Base-by-base conservation (phyloP, 2,329 filamentous ascomycete genomes). In the Aureobasidium mangrovei region DNA sequence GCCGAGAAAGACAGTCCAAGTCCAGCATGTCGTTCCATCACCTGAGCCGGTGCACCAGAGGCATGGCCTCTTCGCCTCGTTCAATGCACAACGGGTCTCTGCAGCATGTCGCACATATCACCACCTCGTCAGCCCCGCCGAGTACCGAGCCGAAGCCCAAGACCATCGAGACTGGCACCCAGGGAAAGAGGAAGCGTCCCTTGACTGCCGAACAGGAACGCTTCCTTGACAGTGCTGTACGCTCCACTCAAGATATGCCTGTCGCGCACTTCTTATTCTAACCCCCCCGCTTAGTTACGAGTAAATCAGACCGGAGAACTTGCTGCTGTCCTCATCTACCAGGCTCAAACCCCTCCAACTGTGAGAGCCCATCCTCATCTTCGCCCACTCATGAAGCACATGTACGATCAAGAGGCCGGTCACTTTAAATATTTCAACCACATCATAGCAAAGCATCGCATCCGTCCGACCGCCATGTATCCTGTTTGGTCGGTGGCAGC, bases 271-370 rank as follows among this genome's bases (percentile, higher is more conserved):
- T 58, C 28, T 35, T 33, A 46, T 32, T 38, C 41, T 56, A 38
- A 43, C 55, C 12, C 26, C 26, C 43, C 4, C 31, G 4, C 48
- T 8, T 62, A 85, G 82, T 83, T 97, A 31, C 89, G 93, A 58
- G 93, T 98, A 55, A 97, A 98, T 71, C 93, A 98, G 73, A 90
- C 93, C 27, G 93, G 93, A 66, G 93, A 98, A 72, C 82, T 98
- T n/a, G 93, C 93, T 53, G 93, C 93, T 31, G 91, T 88, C 28
- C 81, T 95, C 54, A 98, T 98, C 70, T 98, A 97, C 74, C 83
- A 82, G 1, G 84, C 88, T 2, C 93, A 98, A 70, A 91, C 83
- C 0, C 89, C 91, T 0, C 81, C 84, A n/a, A 74, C 97, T 51
- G 77, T 89, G 55, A 80, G 81, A 60, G 81, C 85, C 4, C 85